phyloP scores from a whole-genome alignment of 306 rosid species.

The Lithocarpus polystachyus region DNA sequence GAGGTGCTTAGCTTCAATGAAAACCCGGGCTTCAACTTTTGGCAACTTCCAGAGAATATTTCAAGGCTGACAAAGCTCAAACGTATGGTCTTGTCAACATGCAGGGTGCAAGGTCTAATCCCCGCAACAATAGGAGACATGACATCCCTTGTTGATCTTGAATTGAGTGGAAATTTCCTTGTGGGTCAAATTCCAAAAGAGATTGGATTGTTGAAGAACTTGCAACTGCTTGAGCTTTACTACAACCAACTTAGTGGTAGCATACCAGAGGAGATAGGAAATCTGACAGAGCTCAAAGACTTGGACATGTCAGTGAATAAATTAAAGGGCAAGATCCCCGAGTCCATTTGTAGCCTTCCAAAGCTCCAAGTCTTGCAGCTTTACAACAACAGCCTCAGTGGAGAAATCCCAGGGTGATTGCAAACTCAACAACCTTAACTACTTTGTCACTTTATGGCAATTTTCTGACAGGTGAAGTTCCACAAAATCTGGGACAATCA shows the following conservation, averaged over 20 bases:
- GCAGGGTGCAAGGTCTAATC: slow-evolving; percentile 65
- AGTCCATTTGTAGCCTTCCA: slow-evolving; percentile 66
- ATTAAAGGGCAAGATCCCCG: slow-evolving; percentile 66
- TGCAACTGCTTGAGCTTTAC: slow-evolving; percentile 75
- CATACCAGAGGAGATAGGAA: slow-evolving; percentile 77
- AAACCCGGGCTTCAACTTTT: slow-evolving; percentile 42
- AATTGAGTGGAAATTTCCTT: slow-evolving; percentile 70
- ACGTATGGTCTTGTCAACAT: slow-evolving; percentile 56
- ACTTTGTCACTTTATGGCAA: slow-evolving; percentile 80
- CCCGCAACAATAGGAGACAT: slow-evolving; percentile 78
- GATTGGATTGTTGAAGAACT: slow-evolving; percentile 60
- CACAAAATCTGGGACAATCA: slow-evolving; percentile 62
- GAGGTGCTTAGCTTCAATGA: slow-evolving; percentile 80
- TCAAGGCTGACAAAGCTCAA: slow-evolving; percentile 46
- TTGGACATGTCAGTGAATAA: slow-evolving; percentile 87
- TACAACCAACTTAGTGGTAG: slow-evolving; percentile 64
- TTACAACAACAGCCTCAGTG: slow-evolving; percentile 80
- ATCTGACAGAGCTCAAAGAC: slow-evolving; percentile 66
- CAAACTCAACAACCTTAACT: slow-evolving; percentile 55
- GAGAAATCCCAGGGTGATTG: slow-evolving; percentile 73
- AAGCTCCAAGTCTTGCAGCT: slow-evolving; percentile 74
- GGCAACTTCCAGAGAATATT: slow-evolving; percentile 62
- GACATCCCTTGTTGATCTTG: slow-evolving; percentile 77
- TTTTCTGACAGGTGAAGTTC: slow-evolving; percentile 60
- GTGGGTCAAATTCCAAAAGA: slow-evolving; percentile 62